phyloP scores from a whole-genome alignment of 352 stramenopile genomes.

The Phytophthora cryptogea region DNA sequence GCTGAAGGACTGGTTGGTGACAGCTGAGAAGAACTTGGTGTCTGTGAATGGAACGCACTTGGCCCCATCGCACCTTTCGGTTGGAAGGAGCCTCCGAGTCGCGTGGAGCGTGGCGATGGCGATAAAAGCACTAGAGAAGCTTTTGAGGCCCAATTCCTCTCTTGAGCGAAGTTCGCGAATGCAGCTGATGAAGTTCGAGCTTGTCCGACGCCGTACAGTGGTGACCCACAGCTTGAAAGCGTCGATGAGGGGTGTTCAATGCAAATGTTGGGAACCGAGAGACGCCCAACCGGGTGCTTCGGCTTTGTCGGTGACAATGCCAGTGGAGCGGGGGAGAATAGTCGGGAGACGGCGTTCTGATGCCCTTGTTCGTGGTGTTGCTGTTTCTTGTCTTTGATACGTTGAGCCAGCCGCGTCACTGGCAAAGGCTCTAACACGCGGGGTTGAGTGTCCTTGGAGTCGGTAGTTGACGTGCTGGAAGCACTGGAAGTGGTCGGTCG shows the following conservation, averaged over 20 bases:
- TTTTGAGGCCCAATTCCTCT: conserved; percentile 1
- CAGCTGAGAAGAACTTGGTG: not conserved
- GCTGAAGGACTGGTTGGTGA: not conserved
- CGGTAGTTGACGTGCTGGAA: conserved; percentile 5
- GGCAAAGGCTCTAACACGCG: conserved; percentile 30
- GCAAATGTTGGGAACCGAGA: not conserved
- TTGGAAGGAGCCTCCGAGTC: conserved; percentile 30
- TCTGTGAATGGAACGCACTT: not conserved
- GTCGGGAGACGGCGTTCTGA: conserved; percentile 11
- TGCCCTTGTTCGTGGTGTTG: conserved; percentile 33
- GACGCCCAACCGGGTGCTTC: conserved; percentile 1
- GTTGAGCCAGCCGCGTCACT: conserved; percentile 52
- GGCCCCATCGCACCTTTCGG: conserved; percentile 6
- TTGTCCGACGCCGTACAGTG: conserved; percentile 13
- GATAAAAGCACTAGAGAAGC: conserved; percentile 3
- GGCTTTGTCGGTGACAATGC: conserved; percentile 1
- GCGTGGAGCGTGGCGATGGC: conserved; percentile 5
- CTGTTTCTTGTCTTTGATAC: conserved; percentile 55
- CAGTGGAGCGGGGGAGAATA: conserved; percentile 21
- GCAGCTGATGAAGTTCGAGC: conserved; percentile 2
- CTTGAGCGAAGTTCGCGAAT: conserved; percentile 3
- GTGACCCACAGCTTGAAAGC: conserved; percentile 11
- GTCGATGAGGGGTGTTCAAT: conserved; percentile 5
- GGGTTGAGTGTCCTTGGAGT: conserved; percentile 16
- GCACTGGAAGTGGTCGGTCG: conserved; percentile 9